These are phyloP conservation scores for Phytophthora hibernalis DNA, from an alignment of 352 stramenopile genomes.

Conservation along the genomic window DNA sequence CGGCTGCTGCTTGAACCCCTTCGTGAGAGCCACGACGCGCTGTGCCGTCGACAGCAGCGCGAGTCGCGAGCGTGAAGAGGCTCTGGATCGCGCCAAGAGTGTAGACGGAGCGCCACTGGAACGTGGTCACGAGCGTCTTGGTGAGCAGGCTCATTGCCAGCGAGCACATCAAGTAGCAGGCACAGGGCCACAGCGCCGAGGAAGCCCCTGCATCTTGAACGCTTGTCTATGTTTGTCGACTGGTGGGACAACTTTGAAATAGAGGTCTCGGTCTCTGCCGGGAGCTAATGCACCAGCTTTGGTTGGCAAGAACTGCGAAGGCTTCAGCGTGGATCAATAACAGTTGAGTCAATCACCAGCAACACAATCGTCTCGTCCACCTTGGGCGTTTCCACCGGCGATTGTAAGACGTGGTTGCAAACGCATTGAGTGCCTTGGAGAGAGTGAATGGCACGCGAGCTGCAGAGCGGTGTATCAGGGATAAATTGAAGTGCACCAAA, in stretches of 20 bases:
- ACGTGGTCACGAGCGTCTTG: slow-evolving; percentile 71
- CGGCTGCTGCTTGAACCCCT: slow-evolving; percentile 4
- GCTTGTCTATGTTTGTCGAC: slow-evolving; percentile 26
- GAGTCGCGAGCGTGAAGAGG: slow-evolving; percentile 60
- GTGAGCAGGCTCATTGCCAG: slow-evolving; percentile 84
- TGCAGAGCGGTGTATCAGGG: too few species aligned
- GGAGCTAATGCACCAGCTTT: too few species aligned
- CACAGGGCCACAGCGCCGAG: slow-evolving; percentile 62
- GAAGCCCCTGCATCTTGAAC: slow-evolving; percentile 9
- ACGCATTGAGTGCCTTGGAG: too few species aligned
- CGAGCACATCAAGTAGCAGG: slow-evolving; percentile 71
- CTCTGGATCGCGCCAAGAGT: slow-evolving; percentile 70
- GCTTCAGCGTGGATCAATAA: too few species aligned
- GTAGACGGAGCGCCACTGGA: slow-evolving; percentile 68
- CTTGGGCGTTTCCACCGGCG: too few species aligned
- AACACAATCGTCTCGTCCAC: too few species aligned
- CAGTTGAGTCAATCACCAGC: too few species aligned
- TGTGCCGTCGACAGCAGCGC: slow-evolving; percentile 29
- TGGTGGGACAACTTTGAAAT: slow-evolving; percentile 14
- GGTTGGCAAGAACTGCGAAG: too few species aligned
- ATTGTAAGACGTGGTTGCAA: too few species aligned
- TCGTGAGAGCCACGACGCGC: not conserved
- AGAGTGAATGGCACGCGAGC: too few species aligned
- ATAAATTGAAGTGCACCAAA: slow-evolving; percentile 26
- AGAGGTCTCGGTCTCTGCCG: too few species aligned